Evolutionary conservation across 805 yeast species (phyloP), one percentile per base, ranked within the genome.

Genomic region (Peterozyma xylosa): DNA sequence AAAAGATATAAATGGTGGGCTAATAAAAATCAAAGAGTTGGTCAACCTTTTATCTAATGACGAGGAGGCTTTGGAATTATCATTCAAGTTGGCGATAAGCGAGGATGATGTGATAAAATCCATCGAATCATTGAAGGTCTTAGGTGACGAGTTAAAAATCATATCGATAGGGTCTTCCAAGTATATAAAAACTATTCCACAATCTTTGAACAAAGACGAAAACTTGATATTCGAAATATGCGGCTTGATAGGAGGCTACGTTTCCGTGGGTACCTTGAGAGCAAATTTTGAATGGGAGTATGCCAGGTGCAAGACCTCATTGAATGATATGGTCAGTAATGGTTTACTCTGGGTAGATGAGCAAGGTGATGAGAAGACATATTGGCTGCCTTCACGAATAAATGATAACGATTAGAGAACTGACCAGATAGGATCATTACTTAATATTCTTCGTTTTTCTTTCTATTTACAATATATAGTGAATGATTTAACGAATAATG

Each of bases 271-370:
- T 2, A 59, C 89, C 29, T 63, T 91, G 34, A 59, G 72, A 11
- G 96, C 83, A 52, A 93, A 91, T 55, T 75, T 82, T 46, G 70
- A 71, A 1, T 91, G 99, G 99, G 78, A 73, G 41, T 56, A 57
- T 2, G 65, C 75, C 2, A 66, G 96, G 44, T 72, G 86, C 42
- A 71, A 71, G 49, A 64, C 79, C 0, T 82, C 80, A 4, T 56
- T 91, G 5, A 82, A 85, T 34, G 91, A 85, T 38, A 80, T 91
- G 87, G 83, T 90, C 1, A 70, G 83, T 49, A 73, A 73, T 41
- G 97, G 98, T 3, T 69, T 88, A 43, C 64, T 91, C 11, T 91
- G 99, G 99, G 65, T 89, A 1, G 98, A 90, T 57, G 62, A 63
- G 6, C 81, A 73, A 42, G 63, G 62, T 2, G 63, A 52, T 1